phyloP scores from a whole-genome alignment of 2,329 filamentous ascomycete genomes.

The Remersonia thermophila region DNA sequence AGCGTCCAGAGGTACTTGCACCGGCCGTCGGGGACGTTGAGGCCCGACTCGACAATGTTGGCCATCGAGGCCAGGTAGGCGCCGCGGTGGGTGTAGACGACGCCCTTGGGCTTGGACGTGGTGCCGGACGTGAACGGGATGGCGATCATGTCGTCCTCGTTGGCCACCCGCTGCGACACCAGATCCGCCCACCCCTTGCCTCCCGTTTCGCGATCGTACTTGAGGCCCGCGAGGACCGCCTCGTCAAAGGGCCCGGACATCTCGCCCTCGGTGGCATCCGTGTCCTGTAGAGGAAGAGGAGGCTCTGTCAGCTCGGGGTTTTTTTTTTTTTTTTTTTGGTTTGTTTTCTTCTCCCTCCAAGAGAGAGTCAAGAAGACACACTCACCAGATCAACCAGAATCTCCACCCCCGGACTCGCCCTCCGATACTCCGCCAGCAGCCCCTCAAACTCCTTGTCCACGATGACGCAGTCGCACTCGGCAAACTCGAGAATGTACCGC shows the following conservation, averaged over 20 bases:
- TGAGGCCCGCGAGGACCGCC: conserved; percentile 68
- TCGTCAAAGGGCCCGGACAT: conserved; percentile 71
- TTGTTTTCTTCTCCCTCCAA: background rate
- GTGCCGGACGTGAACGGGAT: conserved; percentile 92
- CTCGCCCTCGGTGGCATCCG: conserved; percentile 61
- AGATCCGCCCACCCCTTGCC: conserved; percentile 65
- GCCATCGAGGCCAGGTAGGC: conserved; percentile 73
- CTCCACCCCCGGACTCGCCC: conserved; percentile 48
- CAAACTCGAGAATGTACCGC: conserved; percentile 77
- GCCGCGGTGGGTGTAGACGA: conserved; percentile 81
- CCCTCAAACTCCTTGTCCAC: conserved; percentile 69
- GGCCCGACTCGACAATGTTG: conserved; percentile 78
- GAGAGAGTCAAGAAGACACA: too few relatives aligned
- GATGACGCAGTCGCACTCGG: conserved; percentile 76
- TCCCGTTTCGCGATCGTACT: conserved; percentile 55
- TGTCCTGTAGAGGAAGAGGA: conserved; percentile 59
- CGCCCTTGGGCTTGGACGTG: conserved; percentile 82
- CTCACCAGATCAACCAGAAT: conserved; percentile 59
- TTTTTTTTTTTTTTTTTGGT: background rate
- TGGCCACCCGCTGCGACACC: conserved; percentile 47
- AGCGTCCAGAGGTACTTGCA: conserved; percentile 86
- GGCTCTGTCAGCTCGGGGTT: too few relatives aligned
- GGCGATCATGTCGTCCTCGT: conserved; percentile 74
- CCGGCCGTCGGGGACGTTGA: conserved; percentile 57
- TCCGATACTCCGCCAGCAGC: conserved; percentile 55